A percentile compares a stretch with the other conserved stretches of the same genome.
phyloP scores from a whole-genome alignment of 164 flowering plant species.

The Chimonanthus salicifolius region DNA sequence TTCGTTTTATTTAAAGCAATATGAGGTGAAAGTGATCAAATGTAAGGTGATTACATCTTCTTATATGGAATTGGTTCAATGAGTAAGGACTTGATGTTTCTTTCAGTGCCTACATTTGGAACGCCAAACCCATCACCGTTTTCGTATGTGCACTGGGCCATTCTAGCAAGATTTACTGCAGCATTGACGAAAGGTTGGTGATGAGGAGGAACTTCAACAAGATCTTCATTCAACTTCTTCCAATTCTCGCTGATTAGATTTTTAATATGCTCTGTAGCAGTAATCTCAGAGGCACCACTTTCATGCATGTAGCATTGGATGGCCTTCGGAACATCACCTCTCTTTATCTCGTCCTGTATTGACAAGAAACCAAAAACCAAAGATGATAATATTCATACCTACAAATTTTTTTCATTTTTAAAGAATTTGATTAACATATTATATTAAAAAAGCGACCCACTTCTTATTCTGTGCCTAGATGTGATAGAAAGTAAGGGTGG shows the following conservation, averaged over 20 bases:
- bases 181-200: neutral
- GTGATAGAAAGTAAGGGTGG: too few species aligned
- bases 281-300: neutral
- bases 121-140: neutral
- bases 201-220: neutral
- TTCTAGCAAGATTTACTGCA: neutral
- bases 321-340: neutral
- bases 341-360: neutral
- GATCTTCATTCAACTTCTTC: neutral
- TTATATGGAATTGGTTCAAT: neutral
- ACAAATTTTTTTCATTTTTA: too few species aligned
- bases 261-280: neutral
- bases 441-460: too few species aligned
- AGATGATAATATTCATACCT: too few species aligned
- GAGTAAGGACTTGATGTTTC: neutral
- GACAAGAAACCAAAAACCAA: too few species aligned
- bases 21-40: too few species aligned
- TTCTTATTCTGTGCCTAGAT: too few species aligned
- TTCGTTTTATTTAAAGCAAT: too few species aligned
- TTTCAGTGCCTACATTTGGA: neutral
- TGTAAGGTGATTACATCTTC: too few species aligned
- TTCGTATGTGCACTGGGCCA: neutral
- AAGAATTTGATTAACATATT: too few species aligned
- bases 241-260: neutral
- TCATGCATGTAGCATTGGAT: constrained; percentile 3